Evolutionary conservation across 495 filamentous ascomycete genomes (phyloP).

Genomic region (Podospora anserina): DNA sequence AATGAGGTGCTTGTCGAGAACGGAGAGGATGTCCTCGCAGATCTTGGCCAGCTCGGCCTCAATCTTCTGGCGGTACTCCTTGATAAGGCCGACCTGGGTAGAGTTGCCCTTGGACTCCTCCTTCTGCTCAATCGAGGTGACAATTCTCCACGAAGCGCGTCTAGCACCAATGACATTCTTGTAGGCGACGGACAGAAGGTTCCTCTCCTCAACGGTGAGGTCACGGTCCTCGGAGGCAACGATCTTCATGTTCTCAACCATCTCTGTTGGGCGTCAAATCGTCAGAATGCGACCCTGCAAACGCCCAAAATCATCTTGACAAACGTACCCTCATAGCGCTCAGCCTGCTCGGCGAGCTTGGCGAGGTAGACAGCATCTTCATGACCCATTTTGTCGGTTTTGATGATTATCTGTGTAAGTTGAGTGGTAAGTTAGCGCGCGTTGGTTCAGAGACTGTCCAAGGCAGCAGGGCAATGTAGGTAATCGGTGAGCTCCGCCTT

Average conservation of each 20-base stretch:
- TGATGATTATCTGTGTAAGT: conserved; percentile 22
- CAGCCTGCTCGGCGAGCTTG: conserved; percentile 99
- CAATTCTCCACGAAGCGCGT: conserved; percentile 99
- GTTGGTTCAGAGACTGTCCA: conserved; percentile 18
- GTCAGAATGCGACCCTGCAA: conserved; percentile 22
- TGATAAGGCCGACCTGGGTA: conserved; percentile 93
- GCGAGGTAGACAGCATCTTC: conserved; percentile 99
- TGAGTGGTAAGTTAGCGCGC: conserved; percentile 30
- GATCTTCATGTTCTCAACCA: conserved; percentile 99
- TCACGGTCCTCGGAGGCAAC: conserved; percentile 96
- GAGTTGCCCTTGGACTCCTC: conserved; percentile 99
- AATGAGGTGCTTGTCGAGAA: conserved; percentile 92
- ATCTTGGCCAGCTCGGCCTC: conserved; percentile 97
- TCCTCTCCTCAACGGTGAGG: conserved; percentile 97
- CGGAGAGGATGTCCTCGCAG: conserved; percentile 97
- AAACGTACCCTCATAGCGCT: conserved; percentile 96
- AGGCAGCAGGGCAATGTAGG: conserved; percentile 13
- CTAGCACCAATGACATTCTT: conserved; percentile 99
- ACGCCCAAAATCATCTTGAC: background rate
- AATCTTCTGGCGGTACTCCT: conserved; percentile 98
- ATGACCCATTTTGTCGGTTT: conserved; percentile 82
- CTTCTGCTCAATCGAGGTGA: conserved; percentile 99
- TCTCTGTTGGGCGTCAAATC: conserved; percentile 59
- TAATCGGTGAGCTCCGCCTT: conserved; percentile 21
- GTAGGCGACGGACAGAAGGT: conserved; percentile 98